Conservation (phyloP, 208 protist species). For the Naegleria gruberi region DNA sequence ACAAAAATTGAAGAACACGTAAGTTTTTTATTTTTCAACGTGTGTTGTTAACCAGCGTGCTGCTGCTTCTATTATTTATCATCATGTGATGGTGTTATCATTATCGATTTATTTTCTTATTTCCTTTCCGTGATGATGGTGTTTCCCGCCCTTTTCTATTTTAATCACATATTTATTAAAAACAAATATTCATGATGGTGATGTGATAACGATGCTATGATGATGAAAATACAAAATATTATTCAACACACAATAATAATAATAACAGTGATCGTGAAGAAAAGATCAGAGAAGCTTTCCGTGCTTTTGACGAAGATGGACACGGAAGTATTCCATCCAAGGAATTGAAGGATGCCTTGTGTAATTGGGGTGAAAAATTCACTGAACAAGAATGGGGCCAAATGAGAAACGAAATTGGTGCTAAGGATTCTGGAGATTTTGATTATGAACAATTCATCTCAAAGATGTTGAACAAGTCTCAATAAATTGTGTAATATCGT, state of each 20-base stretch:
- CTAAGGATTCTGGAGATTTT: background rate
- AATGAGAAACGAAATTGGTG: conserved; percentile 11
- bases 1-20: conserved; percentile 1
- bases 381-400: conserved; percentile 33
- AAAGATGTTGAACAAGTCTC: background rate
- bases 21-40: background rate
- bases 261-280: conserved; percentile 50
- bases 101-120: too few relatives aligned
- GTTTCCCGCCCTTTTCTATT: too few relatives aligned
- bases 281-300: conserved; percentile 53
- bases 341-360: conserved; percentile 54
- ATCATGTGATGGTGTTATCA: too few relatives aligned
- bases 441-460: conserved; percentile 10
- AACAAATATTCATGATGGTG: too few relatives aligned
- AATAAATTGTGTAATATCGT: background rate
- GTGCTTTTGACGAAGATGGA: conserved; percentile 52
- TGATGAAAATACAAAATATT: too few relatives aligned
- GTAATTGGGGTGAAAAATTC: conserved; percentile 50
- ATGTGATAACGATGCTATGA: too few relatives aligned
- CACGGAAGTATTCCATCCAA: conserved; percentile 49
- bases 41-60: too few relatives aligned
- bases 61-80: too few relatives aligned
- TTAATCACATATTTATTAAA: too few relatives aligned
- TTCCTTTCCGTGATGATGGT: too few relatives aligned
- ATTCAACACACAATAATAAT: too few relatives aligned